These are phyloP conservation scores for Stachybotrys chlorohalonatus DNA, from an alignment of 2,329 filamentous ascomycete species.

Conservation along the genomic window DNA sequence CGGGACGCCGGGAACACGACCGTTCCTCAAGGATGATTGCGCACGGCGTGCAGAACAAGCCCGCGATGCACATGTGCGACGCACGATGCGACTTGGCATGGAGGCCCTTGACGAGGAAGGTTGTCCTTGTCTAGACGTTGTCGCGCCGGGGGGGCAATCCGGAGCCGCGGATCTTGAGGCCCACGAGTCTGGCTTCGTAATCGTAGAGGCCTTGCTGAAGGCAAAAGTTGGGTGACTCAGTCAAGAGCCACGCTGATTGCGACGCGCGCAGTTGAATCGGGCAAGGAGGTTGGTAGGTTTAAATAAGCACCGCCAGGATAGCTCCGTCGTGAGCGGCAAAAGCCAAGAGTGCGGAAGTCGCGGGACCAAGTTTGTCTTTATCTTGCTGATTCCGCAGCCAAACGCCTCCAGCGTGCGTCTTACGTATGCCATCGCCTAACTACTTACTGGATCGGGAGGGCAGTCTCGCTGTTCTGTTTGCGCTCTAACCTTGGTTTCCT, in stretches of 20 bases:
- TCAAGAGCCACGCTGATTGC: not conserved
- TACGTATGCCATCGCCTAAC: not conserved
- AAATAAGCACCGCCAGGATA: not conserved
- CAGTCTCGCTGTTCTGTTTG: not conserved
- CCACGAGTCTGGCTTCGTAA: not conserved
- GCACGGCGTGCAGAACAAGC: not conserved
- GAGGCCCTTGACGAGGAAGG: not conserved
- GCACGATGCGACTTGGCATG: not conserved
- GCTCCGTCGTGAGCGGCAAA: not conserved
- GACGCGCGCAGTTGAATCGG: not conserved
- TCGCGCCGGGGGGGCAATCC: not conserved
- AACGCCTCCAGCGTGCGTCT: not conserved
- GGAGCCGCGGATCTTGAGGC: not conserved
- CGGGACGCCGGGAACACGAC: not conserved
- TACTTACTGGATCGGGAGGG: not conserved
- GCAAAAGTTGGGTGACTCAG: not conserved
- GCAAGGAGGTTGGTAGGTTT: too few species aligned
- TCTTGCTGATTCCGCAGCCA: not conserved
- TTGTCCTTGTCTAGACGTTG: too few species aligned
- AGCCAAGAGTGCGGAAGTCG: not conserved
- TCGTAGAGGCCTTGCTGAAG: not conserved
- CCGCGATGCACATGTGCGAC: not conserved
- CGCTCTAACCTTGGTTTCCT: not conserved
- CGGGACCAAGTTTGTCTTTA: not conserved
- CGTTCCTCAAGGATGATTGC: not conserved